Evolutionary conservation across 1,284 basidiomycete species (phyloP).

Genomic region (Sparassis latifolia): DNA sequence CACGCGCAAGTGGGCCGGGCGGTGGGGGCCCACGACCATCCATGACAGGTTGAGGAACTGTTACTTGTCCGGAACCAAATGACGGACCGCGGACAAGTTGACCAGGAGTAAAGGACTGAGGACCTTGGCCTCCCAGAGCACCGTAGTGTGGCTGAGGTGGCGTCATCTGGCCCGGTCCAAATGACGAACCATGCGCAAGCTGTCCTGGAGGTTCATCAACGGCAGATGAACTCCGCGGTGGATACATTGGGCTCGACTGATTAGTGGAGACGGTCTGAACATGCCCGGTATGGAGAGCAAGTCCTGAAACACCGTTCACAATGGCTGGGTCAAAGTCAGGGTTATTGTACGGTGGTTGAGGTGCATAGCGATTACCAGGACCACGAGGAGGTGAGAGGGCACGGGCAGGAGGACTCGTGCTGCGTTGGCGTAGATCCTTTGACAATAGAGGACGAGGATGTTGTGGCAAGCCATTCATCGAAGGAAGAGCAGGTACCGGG

Average conservation of each 20-base stretch:
- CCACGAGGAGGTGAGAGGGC: background rate
- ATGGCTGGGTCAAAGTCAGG: too few species aligned
- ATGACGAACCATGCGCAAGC: slow-evolving; percentile 4
- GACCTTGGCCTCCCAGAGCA: background rate
- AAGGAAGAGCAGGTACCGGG: slow-evolving; percentile 40
- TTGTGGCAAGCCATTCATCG: slow-evolving; percentile 13
- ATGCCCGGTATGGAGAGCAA: slow-evolving; percentile 20
- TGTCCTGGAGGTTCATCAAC: slow-evolving; percentile 4
- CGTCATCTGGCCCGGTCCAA: slow-evolving; percentile 3
- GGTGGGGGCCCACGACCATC: slow-evolving; percentile 14
- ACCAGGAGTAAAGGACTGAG: slow-evolving; percentile 2
- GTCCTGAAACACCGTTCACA: slow-evolving; percentile 19
- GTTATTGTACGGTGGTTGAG: too few species aligned
- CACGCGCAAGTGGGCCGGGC: too few species aligned
- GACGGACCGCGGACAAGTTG: slow-evolving; percentile 2
- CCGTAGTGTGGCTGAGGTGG: background rate
- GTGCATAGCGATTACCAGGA: too few species aligned
- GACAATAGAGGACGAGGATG: background rate
- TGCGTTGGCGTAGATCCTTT: background rate
- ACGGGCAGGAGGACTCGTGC: slow-evolving; percentile 19
- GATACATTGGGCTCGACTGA: slow-evolving; percentile 10
- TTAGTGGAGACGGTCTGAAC: slow-evolving; percentile 15
- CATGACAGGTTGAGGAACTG: slow-evolving; percentile 4
- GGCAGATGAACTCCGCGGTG: slow-evolving; percentile 16
- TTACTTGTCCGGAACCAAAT: slow-evolving; percentile 22